Base-by-base conservation (phyloP, 2,329 filamentous ascomycete genomes). In the Pseudocercospora musae region DNA sequence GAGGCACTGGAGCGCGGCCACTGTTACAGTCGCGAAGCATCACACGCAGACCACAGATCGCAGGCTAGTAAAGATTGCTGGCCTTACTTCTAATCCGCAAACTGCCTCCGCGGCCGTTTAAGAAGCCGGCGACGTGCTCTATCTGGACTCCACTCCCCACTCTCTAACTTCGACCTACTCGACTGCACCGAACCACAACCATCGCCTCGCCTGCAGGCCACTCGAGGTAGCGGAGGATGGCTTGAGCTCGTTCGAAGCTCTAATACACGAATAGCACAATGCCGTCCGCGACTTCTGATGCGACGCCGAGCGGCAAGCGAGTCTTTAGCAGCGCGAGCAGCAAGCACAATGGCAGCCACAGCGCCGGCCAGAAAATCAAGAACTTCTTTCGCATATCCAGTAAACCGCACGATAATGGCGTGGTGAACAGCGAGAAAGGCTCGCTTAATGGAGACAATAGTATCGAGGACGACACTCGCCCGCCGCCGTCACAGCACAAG, bases 301-400 rank as follows among this genome's bases (percentile, higher is more conserved):
- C 58, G 37, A 29, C 60, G 42, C 57, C 42, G 59, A 60, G 49
- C 57, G 68, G 63, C 59, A 82, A 82, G 75, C 77, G 80, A 65
- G 77, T 78, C 71, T 82, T 82, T 72, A 79, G 78, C 62, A 80
- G 80, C 72, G 70, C 77, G 62, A 73, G 77, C 63, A 69, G 80
- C 63, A 72, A 69, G 64, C 64, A 71, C 66, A 83, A 82, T 72
- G 78, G 78, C 72, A 78, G 79, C 70, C 76, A 76, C 64, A 79
- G 80, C 66, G 81, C 81, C 62, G 85, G 84, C 42, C 84, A 87
- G 66, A 86, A 84, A 75, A 85, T 89, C 78, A 87, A 86, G 79
- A 88, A 87, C 74, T 88, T 89, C 76, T 89, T 89, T 77, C 84
- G 86, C 73, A 87, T 89, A 76, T 86, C 80, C 72, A 79, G 78